Evolutionary conservation across 2,329 filamentous ascomycete genomes (phyloP).

Genomic region (Penicillium sp.): DNA sequence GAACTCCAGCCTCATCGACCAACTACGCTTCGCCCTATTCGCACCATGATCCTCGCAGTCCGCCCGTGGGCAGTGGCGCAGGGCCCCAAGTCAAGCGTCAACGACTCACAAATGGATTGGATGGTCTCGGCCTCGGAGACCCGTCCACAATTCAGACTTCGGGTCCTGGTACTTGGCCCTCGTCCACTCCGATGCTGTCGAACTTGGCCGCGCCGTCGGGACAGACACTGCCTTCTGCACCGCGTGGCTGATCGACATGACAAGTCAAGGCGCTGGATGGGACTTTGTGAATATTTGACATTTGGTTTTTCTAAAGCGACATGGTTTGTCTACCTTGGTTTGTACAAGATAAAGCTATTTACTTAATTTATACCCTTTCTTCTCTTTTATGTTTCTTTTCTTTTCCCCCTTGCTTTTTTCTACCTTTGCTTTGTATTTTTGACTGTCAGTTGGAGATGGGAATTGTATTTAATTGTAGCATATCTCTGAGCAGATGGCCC

Average conservation of each 20-base stretch:
- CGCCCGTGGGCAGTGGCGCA: slow-evolving; percentile 12
- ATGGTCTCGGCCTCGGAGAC: slow-evolving; percentile 9
- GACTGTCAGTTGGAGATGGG: no score
- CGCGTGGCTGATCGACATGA: slow-evolving; percentile 5
- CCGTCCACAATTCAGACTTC: slow-evolving; percentile 4
- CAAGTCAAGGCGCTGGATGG: no score
- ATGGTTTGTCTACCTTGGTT: no score
- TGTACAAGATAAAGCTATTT: no score
- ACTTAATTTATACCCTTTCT: no score
- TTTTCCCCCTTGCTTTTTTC: no score
- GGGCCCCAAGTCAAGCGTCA: slow-evolving; percentile 29
- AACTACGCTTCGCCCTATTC: slow-evolving; percentile 29
- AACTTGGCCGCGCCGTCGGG: slow-evolving; percentile 21
- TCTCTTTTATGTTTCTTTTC: no score
- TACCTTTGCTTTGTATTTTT: no score
- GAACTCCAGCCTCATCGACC: slow-evolving; percentile 23
- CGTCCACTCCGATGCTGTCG: slow-evolving; percentile 18
- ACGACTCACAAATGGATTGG: slow-evolving; percentile 32
- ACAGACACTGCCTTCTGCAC: slow-evolving; percentile 18
- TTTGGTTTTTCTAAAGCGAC: no score
- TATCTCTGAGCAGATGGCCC: no score
- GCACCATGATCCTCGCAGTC: slow-evolving; percentile 21
- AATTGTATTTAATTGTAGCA: no score
- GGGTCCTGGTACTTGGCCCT: slow-evolving; percentile 13
- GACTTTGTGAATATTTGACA: no score